A percentile compares a stretch with the other conserved stretches of the same genome.
These are phyloP conservation scores for Starmerella potacharoeniae DNA, from an alignment of 805 yeast genomes.

Conservation along the genomic window DNA sequence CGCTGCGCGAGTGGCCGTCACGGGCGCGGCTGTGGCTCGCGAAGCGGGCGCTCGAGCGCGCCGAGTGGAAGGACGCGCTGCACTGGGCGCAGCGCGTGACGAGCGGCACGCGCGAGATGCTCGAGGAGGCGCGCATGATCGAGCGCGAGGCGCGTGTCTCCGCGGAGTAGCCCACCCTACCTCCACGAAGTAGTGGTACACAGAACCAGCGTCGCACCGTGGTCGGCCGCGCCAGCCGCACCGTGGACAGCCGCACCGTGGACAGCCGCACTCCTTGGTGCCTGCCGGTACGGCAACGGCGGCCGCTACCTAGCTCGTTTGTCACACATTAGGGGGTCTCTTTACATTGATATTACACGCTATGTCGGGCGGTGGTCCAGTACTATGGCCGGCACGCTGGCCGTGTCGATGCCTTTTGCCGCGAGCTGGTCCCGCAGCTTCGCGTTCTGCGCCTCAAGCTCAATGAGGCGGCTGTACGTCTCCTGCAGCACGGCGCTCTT, in stretches of 20 bases:
- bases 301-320: no score
- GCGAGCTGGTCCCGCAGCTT: conserved; percentile 21
- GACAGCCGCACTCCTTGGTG: no score
- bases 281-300: no score
- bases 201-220: no score
- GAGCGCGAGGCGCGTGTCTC: conserved; percentile 51
- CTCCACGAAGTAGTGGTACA: no score
- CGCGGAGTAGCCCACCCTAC: neutral
- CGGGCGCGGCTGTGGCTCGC: conserved; percentile 86
- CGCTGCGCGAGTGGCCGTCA: conserved; percentile 24
- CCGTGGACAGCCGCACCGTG: no score
- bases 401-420: conserved; percentile 18
- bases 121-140: conserved; percentile 79
- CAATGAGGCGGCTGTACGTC: conserved; percentile 23
- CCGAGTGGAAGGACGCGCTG: conserved; percentile 57
- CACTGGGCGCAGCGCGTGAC: conserved; percentile 60
- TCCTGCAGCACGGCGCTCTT: conserved; percentile 25
- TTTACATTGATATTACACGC: neutral
- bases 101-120: conserved; percentile 33
- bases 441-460: conserved; percentile 23
- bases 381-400: conserved; percentile 4
- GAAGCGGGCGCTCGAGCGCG: conserved; percentile 43
- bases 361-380: neutral
- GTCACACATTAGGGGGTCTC: no score
- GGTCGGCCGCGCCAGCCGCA: no score